Conservation (phyloP, 208 protist genomes). For the Leishmania gerbilli region DNA sequence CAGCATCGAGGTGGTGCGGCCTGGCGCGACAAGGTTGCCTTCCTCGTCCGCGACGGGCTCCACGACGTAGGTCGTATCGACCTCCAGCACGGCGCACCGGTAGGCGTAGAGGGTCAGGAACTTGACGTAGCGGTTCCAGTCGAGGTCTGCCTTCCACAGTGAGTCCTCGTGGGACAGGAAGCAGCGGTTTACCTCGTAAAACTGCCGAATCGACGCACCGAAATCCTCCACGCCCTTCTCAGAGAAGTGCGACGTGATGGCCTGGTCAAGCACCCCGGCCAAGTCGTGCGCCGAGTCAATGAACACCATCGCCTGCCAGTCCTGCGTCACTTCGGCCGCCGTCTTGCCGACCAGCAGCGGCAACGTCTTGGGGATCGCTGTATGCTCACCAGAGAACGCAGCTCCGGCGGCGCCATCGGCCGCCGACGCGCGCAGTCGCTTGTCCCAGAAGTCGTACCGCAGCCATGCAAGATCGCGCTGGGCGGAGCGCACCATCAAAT, state of each 20-base stretch:
- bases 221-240: constrained; percentile 59
- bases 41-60: constrained; percentile 49
- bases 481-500: constrained; percentile 84
- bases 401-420: not conserved
- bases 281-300: constrained; percentile 74
- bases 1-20: constrained; percentile 45
- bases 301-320: constrained; percentile 21
- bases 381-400: constrained; percentile 11
- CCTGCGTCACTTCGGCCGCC: constrained; percentile 12
- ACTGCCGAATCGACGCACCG: constrained; percentile 39
- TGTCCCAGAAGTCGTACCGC: constrained; percentile 88
- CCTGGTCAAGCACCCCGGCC: constrained; percentile 64
- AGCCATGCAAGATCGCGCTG: constrained; percentile 81
- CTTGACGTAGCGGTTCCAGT: constrained; percentile 86
- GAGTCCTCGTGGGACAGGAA: constrained; percentile 53
- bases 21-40: constrained; percentile 42
- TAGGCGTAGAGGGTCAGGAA: constrained; percentile 84
- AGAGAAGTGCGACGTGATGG: constrained; percentile 79
- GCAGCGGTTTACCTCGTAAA: constrained; percentile 51
- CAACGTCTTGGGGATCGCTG: constrained; percentile 25
- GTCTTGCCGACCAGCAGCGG: constrained; percentile 26
- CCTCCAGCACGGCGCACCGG: constrained; percentile 34
- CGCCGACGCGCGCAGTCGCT: constrained; percentile 26
- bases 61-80: constrained; percentile 34
- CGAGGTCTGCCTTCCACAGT: constrained; percentile 39